Evolutionary conservation across 495 filamentous ascomycete genomes (phyloP).

Genomic region (Umbilicaria muhlenbergii): DNA sequence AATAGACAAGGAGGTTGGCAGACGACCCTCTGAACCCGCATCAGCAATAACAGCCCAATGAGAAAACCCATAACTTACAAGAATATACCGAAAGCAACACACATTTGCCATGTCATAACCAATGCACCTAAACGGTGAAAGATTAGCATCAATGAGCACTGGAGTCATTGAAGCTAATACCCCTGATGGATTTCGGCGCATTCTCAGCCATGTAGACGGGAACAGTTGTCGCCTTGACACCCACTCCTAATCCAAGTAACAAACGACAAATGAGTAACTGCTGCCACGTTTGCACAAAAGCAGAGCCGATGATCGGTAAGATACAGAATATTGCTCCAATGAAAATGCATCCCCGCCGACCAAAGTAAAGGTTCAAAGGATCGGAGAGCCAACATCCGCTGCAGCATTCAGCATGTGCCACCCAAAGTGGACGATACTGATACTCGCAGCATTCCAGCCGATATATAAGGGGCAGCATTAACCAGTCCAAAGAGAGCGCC

Average conservation of each 20-base stretch:
- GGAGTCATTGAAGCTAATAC: no score
- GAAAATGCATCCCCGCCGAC: constrained; percentile 52
- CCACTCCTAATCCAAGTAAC: constrained; percentile 9
- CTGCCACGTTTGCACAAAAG: constrained; percentile 39
- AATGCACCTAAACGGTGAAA: constrained; percentile 2
- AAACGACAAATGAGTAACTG: constrained; percentile 42
- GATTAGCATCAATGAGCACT: constrained; percentile 13
- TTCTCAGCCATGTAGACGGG: constrained; percentile 9
- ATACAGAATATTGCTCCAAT: constrained; percentile 44
- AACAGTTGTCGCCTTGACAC: constrained; percentile 27
- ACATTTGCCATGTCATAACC: constrained; percentile 15
- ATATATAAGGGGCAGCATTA: constrained; percentile 20
- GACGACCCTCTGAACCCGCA: constrained; percentile 11
- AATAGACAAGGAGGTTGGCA: constrained; percentile 14
- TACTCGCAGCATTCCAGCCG: constrained; percentile 20
- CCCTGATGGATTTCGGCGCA: constrained; percentile 17
- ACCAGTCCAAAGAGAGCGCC: constrained; percentile 28
- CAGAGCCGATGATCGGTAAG: constrained; percentile 43
- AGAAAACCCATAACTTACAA: neutral
- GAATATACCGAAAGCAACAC: constrained; percentile 25
- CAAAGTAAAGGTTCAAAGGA: constrained; percentile 46
- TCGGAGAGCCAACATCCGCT: constrained; percentile 51
- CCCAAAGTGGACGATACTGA: neutral
- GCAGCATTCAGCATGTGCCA: constrained; percentile 3
- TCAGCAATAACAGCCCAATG: constrained; percentile 1